A percentile compares a stretch with the other conserved stretches of the same genome.
phyloP scores from a whole-genome alignment of 2,329 filamentous ascomycete species.

The Paecilomyces sp. region DNA sequence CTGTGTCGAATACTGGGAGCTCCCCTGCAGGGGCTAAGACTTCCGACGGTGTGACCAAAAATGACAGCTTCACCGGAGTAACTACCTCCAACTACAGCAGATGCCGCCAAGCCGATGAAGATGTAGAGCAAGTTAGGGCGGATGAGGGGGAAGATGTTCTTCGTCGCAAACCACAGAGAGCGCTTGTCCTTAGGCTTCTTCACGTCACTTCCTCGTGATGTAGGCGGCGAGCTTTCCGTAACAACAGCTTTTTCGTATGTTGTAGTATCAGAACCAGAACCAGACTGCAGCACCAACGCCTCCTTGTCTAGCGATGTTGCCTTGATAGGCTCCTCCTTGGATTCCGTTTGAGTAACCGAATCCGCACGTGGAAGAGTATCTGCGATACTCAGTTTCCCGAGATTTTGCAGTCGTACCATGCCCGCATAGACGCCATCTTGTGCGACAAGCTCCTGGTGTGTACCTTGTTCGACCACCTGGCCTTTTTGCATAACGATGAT shows the following conservation, averaged over 20 bases:
- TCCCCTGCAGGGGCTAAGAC: slow-evolving; percentile 43
- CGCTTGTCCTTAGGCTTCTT: slow-evolving; percentile 3
- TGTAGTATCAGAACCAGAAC: not conserved
- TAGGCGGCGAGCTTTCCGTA: not conserved
- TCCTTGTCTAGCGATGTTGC: not conserved
- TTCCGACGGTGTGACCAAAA: slow-evolving; percentile 49
- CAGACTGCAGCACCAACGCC: not conserved
- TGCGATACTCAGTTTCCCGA: not conserved
- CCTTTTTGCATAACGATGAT: slow-evolving; percentile 30
- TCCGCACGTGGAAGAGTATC: not conserved
- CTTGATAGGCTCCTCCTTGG: not conserved
- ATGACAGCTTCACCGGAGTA: slow-evolving; percentile 48
- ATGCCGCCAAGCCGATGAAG: slow-evolving; percentile 38
- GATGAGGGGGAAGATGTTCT: slow-evolving; percentile 30
- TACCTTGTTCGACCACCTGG: slow-evolving; percentile 25
- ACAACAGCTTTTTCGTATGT: not conserved
- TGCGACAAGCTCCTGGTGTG: slow-evolving; percentile 23
- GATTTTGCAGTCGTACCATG: slow-evolving; percentile 42
- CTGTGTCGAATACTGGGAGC: slow-evolving; percentile 37
- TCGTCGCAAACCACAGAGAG: slow-evolving; percentile 17
- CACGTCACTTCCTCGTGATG: slow-evolving; percentile 1
- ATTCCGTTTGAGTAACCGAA: not conserved
- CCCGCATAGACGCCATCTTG: slow-evolving; percentile 40
- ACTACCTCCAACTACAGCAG: slow-evolving; percentile 46
- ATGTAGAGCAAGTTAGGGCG: slow-evolving; percentile 35